Evolutionary conservation across 2,329 filamentous ascomycete genomes (phyloP), one percentile per base, ranked within the genome.

Genomic region (Verticillium tricorpus): DNA sequence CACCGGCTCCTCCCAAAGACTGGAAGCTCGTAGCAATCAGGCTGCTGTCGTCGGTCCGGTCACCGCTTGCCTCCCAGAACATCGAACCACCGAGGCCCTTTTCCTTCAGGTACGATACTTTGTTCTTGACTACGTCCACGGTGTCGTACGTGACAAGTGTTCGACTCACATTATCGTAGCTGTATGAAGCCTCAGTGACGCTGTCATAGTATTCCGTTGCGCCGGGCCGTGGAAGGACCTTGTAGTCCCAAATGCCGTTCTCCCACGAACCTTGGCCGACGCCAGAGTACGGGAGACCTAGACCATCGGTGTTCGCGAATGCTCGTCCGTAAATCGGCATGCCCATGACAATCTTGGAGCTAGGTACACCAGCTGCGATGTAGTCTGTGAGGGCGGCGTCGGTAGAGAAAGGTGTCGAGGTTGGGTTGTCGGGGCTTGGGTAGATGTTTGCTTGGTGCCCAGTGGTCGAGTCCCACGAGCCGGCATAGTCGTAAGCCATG

Each of bases 1-100:
- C 71, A n/a, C 77, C 45, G 22, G 34, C 37, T 39, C 17, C 45
- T 54, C 31, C 77, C 15, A 81, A 74, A 3, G 69, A 72, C 6
- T 71, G 71, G 45, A 76, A 78, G 58, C 74, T 71, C 5, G 81
- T 81, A 39, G 73, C 70, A 61, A 90, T 88, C 67, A 95, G 76
- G 66, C 87, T 90, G 3, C 82, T 80, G 12, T 74, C 74, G 19
- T 82, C 85, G 4, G 69, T 80, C 68, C 82, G 82, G 72, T 96
- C 92, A 8, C 82, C 86, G 64, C 87, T 91, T 17, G 85, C 87
- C 73, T 95, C 91, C 91, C 91, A 96, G 84, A 91, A 96, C 90
- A 95, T 94, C 34, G 84, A 87, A 28, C 91, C 92, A 3, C 88
- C 91, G 1, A 95, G 80, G 0, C 85, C 82, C 61, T 81, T 79